Conservation (phyloP, 768 basidiomycete genomes). For the Calocybe gangraenosa region DNA sequence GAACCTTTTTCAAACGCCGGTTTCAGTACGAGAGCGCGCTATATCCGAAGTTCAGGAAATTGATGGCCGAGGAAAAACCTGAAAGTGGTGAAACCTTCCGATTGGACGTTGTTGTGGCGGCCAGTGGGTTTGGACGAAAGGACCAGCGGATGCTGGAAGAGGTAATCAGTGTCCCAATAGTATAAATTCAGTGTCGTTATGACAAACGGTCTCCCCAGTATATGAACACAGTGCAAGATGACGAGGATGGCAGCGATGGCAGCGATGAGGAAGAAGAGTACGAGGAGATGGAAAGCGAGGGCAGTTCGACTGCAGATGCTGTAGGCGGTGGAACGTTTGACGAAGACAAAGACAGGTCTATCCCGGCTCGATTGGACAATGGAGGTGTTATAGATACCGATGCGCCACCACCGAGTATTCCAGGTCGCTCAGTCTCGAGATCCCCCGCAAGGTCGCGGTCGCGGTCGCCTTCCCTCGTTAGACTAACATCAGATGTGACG, state of each 20-base stretch:
- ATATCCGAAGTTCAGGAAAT: constrained; percentile 81
- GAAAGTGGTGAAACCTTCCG: constrained; percentile 54
- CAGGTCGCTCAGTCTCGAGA: constrained; percentile 32
- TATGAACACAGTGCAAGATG: constrained; percentile 51
- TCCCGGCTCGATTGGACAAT: constrained; percentile 4
- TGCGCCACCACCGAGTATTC: constrained; percentile 15
- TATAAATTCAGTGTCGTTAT: constrained; percentile 7
- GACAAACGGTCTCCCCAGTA: constrained; percentile 42
- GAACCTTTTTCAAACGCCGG: constrained; percentile 84
- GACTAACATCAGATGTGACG: constrained; percentile 37
- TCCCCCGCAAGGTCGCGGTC: constrained; percentile 52
- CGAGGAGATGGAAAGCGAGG: constrained; percentile 31
- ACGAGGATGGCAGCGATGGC: constrained; percentile 25
- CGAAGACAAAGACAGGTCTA: background rate
- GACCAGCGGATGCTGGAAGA: constrained; percentile 82
- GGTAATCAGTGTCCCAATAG: constrained; percentile 39
- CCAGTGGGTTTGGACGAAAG: constrained; percentile 87
- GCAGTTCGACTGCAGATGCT: constrained; percentile 17
- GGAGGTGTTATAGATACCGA: background rate
- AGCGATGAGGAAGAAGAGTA: constrained; percentile 25
- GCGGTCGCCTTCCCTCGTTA: constrained; percentile 36
- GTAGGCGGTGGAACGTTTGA: constrained; percentile 18
- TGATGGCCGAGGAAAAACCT: constrained; percentile 38
- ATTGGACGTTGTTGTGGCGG: constrained; percentile 88
- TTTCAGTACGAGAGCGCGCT: constrained; percentile 90